A percentile compares a stretch with the other conserved stretches of the same genome.
Conservation (phyloP, 495 filamentous ascomycete species). For the Cetradonia linearis region DNA sequence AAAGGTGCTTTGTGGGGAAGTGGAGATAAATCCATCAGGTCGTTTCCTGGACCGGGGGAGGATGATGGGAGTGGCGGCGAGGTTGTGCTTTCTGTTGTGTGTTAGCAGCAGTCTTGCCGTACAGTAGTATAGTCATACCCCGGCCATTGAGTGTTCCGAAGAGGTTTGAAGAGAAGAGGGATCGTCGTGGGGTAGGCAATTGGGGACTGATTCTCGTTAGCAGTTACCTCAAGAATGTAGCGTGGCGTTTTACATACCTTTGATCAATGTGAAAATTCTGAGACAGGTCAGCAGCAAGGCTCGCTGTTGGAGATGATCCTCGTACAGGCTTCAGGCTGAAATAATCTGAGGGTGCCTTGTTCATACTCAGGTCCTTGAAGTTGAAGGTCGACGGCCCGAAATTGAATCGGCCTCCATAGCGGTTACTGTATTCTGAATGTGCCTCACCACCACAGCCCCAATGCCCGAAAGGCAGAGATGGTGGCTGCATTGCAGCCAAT, state of each 20-base stretch:
- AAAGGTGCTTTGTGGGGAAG: slow-evolving; percentile 80
- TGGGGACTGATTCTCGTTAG: slow-evolving; percentile 58
- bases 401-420: slow-evolving; percentile 40
- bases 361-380: slow-evolving; percentile 64
- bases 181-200: slow-evolving; percentile 80
- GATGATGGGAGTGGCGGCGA: slow-evolving; percentile 78
- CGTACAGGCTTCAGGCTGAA: slow-evolving; percentile 63
- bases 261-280: slow-evolving; percentile 93
- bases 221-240: slow-evolving; percentile 18
- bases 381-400: slow-evolving; percentile 59
- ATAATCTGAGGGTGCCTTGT: slow-evolving; percentile 57
- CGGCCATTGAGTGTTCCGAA: slow-evolving; percentile 55
- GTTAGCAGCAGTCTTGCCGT: slow-evolving; percentile 20
- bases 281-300: slow-evolving; percentile 83
- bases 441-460: slow-evolving; percentile 45
- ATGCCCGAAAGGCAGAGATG: slow-evolving; percentile 47
- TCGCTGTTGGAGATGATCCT: slow-evolving; percentile 82
- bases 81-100: slow-evolving; percentile 54
- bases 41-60: slow-evolving; percentile 63
- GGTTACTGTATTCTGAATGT: slow-evolving; percentile 38
- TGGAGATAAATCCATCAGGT: slow-evolving; percentile 90
- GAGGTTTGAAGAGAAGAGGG: slow-evolving; percentile 77
- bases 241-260: slow-evolving; percentile 46
- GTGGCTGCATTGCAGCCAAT: slow-evolving; percentile 84
- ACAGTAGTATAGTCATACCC: slow-evolving; percentile 41